Percentiles rank a stretch among this genome's conserved stretches.
Conservation (phyloP, 768 basidiomycete species). For the Pholiota molesta region DNA sequence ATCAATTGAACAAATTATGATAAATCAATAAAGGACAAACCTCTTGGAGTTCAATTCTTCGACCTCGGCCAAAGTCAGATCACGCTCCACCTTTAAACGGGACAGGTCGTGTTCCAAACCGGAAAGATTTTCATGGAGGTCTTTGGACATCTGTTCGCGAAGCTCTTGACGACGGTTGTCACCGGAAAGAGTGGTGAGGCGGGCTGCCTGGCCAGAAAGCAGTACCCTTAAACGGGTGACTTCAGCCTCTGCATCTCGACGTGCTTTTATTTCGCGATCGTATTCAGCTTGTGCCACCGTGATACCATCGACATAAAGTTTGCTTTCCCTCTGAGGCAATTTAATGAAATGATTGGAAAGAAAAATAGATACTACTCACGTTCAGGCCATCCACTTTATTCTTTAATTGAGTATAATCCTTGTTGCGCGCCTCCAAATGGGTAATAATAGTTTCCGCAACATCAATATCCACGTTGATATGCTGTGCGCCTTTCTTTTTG, state of each 20-base stretch:
- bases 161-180: constrained; percentile 79
- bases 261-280: constrained; percentile 84
- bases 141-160: constrained; percentile 77
- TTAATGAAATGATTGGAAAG: constrained; percentile 4
- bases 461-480: constrained; percentile 71
- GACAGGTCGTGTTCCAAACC: constrained; percentile 86
- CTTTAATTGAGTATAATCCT: constrained; percentile 66
- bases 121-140: constrained; percentile 74
- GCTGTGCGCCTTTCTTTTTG: constrained; percentile 57
- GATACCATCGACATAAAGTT: constrained; percentile 90
- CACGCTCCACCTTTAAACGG: constrained; percentile 85
- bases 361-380: constrained; percentile 52
- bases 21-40: constrained; percentile 42
- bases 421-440: constrained; percentile 65
- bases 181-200: constrained; percentile 82
- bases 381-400: constrained; percentile 84
- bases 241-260: constrained; percentile 92
- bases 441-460: constrained; percentile 72
- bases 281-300: constrained; percentile 94
- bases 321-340: constrained; percentile 75
- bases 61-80: constrained; percentile 90
- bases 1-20: constrained; percentile 11
- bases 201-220: constrained; percentile 87
- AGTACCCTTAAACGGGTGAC: constrained; percentile 83
- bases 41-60: constrained; percentile 84